Evolutionary conservation across 192 early-diverging fungal genomes (phyloP).

Genomic region (Backusella parvicylindrica): DNA sequence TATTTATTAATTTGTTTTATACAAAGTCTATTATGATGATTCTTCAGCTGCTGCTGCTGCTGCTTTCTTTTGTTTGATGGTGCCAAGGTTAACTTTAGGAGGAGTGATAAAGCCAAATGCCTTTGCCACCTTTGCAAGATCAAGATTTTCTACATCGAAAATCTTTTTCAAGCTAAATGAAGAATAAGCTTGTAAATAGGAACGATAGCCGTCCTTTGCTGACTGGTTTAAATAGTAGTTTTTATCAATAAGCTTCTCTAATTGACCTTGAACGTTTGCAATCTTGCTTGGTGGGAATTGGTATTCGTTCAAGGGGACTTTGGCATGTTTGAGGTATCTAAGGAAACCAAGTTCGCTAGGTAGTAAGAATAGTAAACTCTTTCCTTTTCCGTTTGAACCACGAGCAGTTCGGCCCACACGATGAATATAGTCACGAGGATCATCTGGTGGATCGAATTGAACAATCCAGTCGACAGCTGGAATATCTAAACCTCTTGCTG

Average conservation of each 20-base stretch:
- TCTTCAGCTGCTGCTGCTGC: not conserved
- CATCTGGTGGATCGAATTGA: slow-evolving; percentile 99
- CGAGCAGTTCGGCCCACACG: slow-evolving; percentile 96
- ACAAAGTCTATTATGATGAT: slow-evolving; percentile 3
- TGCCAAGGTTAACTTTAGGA: slow-evolving; percentile 82
- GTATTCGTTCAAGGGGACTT: slow-evolving; percentile 99
- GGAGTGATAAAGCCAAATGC: slow-evolving; percentile 96
- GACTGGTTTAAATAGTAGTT: slow-evolving; percentile 98
- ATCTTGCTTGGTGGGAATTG: slow-evolving; percentile 95
- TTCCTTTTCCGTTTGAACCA: slow-evolving; percentile 75
- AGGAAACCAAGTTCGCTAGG: slow-evolving; percentile 94
- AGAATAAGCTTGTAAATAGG: slow-evolving; percentile 94
- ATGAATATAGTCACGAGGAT: slow-evolving; percentile 96
- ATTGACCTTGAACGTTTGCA: slow-evolving; percentile 91
- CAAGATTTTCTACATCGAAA: slow-evolving; percentile 88
- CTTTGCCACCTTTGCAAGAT: slow-evolving; percentile 88
- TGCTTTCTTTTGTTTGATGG: slow-evolving; percentile 26
- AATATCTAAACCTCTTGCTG: slow-evolving; percentile 96
- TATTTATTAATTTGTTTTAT: not conserved
- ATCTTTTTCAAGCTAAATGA: slow-evolving; percentile 95
- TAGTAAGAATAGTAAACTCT: slow-evolving; percentile 91
- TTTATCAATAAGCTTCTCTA: slow-evolving; percentile 90
- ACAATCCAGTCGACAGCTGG: slow-evolving; percentile 99
- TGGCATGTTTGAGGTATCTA: slow-evolving; percentile 96
- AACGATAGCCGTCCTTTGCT: slow-evolving; percentile 95